Conservation (phyloP, 2,329 filamentous ascomycete species). For the Pezicula rhizophila region DNA sequence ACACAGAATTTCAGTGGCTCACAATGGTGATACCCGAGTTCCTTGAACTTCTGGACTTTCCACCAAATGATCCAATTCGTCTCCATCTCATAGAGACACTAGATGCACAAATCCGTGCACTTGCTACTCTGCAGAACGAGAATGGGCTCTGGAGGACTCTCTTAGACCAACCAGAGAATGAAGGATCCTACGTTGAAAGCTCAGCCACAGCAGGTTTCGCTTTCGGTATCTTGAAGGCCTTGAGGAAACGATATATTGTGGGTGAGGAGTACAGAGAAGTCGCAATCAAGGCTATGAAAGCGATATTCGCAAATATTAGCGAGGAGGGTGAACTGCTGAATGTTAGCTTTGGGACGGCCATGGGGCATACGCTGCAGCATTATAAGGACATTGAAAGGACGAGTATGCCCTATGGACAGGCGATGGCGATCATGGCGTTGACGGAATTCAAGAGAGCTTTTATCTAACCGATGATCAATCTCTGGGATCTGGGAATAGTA, state of each 20-base stretch:
- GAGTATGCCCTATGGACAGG: slow-evolving; percentile 79
- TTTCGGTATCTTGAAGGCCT: slow-evolving; percentile 70
- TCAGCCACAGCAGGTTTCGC: slow-evolving; percentile 78
- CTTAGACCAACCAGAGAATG: slow-evolving; percentile 56
- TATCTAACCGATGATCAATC: slow-evolving; percentile 18
- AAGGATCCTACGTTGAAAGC: slow-evolving; percentile 70
- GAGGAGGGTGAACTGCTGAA: slow-evolving; percentile 63
- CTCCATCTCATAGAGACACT: slow-evolving; percentile 56
- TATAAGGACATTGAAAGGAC: slow-evolving; percentile 73
- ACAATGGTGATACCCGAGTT: slow-evolving; percentile 77
- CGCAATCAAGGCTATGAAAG: slow-evolving; percentile 60
- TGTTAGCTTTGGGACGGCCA: slow-evolving; percentile 72
- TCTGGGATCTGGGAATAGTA: too few relatives aligned
- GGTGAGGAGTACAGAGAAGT: slow-evolving; percentile 52
- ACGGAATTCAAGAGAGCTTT: slow-evolving; percentile 66
- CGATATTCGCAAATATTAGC: slow-evolving; percentile 61
- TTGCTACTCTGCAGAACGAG: slow-evolving; percentile 51
- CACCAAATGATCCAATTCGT: slow-evolving; percentile 51
- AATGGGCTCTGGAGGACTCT: slow-evolving; percentile 71
- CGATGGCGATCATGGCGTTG: slow-evolving; percentile 78
- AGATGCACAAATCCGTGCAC: slow-evolving; percentile 61
- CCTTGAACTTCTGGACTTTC: slow-evolving; percentile 61
- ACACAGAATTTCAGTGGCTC: slow-evolving; percentile 44
- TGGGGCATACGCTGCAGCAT: slow-evolving; percentile 68
- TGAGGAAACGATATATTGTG: slow-evolving; percentile 60